A percentile compares a stretch with the other conserved stretches of the same genome.
Evolutionary conservation across 305 asterid species (phyloP).

Genomic region (Fraxinus ornus): DNA sequence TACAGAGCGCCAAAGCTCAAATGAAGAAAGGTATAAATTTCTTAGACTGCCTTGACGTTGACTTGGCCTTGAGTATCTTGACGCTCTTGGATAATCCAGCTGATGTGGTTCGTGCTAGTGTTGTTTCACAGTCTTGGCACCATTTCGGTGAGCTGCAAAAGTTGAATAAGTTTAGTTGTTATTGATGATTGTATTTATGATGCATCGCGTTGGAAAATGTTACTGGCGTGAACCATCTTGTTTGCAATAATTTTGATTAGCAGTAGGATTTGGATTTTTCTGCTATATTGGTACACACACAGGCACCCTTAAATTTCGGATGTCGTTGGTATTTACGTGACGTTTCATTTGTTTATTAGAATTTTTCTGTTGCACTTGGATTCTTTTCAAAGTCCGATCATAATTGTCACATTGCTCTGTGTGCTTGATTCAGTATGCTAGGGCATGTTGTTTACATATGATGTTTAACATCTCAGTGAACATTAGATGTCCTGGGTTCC

Average conservation of each 20-base stretch:
- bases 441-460: neutral
- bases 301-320: neutral
- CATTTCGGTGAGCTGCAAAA: constrained; percentile 31
- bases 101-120: constrained; percentile 41
- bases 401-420: neutral
- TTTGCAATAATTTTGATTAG: neutral
- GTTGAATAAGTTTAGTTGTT: neutral
- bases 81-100: constrained; percentile 35
- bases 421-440: neutral
- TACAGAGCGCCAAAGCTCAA: neutral
- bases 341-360: neutral
- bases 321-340: neutral
- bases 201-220: neutral
- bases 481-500: neutral
- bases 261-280: neutral
- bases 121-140: constrained; percentile 48
- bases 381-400: neutral
- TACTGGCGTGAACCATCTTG: neutral
- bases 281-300: neutral
- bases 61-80: constrained; percentile 28
- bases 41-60: constrained; percentile 29
- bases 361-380: neutral
- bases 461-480: neutral
- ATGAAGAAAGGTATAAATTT: constrained; percentile 28
- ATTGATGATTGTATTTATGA: neutral